Conservation (phyloP, 2,329 filamentous ascomycete genomes). For the Fusarium robinianum region DNA sequence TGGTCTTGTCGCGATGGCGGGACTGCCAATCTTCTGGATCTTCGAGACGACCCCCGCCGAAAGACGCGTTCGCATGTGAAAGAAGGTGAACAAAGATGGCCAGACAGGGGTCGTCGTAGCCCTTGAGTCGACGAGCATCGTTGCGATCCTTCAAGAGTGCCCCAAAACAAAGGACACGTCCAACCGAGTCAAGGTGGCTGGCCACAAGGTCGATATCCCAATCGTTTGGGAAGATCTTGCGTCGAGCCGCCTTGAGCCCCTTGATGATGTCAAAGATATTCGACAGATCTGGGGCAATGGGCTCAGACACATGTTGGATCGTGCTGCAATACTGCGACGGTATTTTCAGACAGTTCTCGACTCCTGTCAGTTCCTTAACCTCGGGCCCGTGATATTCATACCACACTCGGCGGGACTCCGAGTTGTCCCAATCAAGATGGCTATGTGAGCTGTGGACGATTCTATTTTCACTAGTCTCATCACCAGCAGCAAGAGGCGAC, state of each 20-base stretch:
- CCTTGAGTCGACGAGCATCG: slow-evolving; percentile 2
- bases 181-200: slow-evolving; percentile 5
- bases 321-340: slow-evolving; percentile 13
- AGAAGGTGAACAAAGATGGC: slow-evolving; percentile 17
- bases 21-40: neutral
- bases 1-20: slow-evolving; percentile 7
- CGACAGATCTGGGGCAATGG: slow-evolving; percentile 16
- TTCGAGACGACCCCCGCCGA: neutral
- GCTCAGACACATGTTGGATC: slow-evolving; percentile 16
- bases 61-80: neutral
- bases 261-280: slow-evolving; percentile 18
- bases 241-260: neutral
- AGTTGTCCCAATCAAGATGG: slow-evolving; percentile 12
- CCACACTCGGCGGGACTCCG: slow-evolving; percentile 5
- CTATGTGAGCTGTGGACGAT: neutral
- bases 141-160: slow-evolving; percentile 6
- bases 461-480: neutral
- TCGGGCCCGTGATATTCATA: slow-evolving; percentile 15
- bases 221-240: slow-evolving; percentile 6
- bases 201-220: slow-evolving; percentile 3
- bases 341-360: slow-evolving; percentile 19
- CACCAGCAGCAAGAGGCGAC: neutral
- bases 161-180: slow-evolving; percentile 21
- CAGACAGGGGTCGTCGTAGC: slow-evolving; percentile 14
- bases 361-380: slow-evolving; percentile 1